A percentile compares a stretch with the other conserved stretches of the same genome.
phyloP scores from a whole-genome alignment of 2,329 filamentous ascomycete species.

The Beauveria varroae region DNA sequence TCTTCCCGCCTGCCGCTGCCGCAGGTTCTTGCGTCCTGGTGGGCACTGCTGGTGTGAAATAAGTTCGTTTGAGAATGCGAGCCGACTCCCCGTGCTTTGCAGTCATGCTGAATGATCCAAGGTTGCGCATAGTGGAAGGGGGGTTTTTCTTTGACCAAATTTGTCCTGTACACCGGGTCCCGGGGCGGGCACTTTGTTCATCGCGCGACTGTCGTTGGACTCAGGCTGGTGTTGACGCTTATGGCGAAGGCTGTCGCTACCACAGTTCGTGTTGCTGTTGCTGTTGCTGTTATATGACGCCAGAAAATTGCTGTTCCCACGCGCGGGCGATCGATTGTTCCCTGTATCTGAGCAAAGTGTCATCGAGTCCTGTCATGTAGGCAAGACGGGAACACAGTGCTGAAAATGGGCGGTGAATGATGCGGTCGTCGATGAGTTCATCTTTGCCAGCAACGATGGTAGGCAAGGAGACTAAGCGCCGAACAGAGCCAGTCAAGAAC shows the following conservation, averaged over 20 bases:
- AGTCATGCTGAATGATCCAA: background rate
- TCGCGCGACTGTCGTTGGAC: background rate
- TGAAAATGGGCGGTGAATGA: too few species aligned
- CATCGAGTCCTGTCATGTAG: too few species aligned
- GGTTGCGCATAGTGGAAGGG: background rate
- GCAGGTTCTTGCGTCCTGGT: conserved; percentile 12
- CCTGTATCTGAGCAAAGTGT: background rate
- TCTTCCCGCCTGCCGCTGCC: conserved; percentile 34
- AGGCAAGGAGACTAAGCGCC: too few species aligned
- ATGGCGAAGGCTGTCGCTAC: background rate
- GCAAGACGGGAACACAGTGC: too few species aligned
- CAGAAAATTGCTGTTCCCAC: background rate
- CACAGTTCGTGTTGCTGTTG: background rate
- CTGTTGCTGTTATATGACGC: background rate
- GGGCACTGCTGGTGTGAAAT: conserved; percentile 2
- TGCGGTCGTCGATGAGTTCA: too few species aligned
- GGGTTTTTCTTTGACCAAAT: background rate
- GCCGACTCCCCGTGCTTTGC: background rate
- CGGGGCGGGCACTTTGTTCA: background rate
- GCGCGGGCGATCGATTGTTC: background rate
- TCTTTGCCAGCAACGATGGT: too few species aligned
- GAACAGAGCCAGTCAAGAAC: too few species aligned
- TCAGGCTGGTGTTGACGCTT: too few species aligned
- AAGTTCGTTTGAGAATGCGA: conserved; percentile 1
- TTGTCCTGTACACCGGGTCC: background rate